Evolutionary conservation across 441 rosid species (phyloP), one percentile per base, ranked within the genome.

Genomic region (Brassica hybrid): DNA sequence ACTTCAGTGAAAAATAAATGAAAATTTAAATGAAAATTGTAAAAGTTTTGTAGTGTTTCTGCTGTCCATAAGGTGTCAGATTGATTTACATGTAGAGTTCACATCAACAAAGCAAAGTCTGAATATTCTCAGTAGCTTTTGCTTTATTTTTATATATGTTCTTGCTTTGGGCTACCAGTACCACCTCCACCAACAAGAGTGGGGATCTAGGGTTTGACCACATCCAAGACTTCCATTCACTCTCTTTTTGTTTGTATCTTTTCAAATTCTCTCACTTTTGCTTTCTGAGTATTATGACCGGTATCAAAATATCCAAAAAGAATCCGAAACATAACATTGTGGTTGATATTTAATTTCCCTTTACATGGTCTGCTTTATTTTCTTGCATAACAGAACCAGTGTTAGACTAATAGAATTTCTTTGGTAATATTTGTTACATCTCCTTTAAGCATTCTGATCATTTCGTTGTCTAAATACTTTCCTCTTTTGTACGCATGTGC

Each of bases 41-140:
- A 14, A 73, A 74, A 81, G 3, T 18, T 72, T 30, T 72, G 48
- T 78, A 74, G 78, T 69, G 78, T 69, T 63, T 63, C 74, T 73
- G 72, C 67, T 79, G 76, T 68, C 82, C 78, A 79, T 68, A 68
- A 69, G 77, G 81, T 79, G 82, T 79, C 82, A 74, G 82, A 79
- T 38, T 79, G 82, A 73, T 79, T 79, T 79, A 73, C 62, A 52
- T 78, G 81, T 73, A 73, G 32, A 69, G 82, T 79, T 79, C 82
- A 79, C 82, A 79, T 79, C 82, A 79, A 63, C 75, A 79, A 79
- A 79, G 82, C 79, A 79, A 69, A 79, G 67, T 68, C 79, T 79
- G 82, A 79, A 79, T 75, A 79, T 75, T 71, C 79, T 75, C 76
- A 79, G 79, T 79, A 60, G 79, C 82, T 79, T 79, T 79, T 79